Conservation (phyloP, 352 stramenopile species). For the Pythium scleroteichum region DNA sequence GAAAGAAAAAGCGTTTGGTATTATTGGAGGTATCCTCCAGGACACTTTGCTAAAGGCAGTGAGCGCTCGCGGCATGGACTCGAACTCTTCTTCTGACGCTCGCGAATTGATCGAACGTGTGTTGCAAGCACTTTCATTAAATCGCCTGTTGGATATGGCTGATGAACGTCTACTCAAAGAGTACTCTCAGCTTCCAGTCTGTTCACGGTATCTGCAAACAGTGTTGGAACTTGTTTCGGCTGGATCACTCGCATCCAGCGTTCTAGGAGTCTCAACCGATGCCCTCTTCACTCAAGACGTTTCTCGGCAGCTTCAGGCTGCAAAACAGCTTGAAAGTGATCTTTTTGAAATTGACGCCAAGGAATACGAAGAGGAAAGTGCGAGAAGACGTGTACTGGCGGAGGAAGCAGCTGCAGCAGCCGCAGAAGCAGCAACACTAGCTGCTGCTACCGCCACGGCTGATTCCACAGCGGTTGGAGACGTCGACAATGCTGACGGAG, state of each 20-base stretch:
- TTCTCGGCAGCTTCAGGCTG: conserved; percentile 45
- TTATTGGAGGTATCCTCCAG: conserved; percentile 75
- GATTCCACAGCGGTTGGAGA: background rate
- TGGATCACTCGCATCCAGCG: conserved; percentile 56
- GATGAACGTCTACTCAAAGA: conserved; percentile 79
- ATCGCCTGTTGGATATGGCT: conserved; percentile 69
- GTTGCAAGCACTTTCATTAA: conserved; percentile 59
- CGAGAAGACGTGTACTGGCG: conserved; percentile 37
- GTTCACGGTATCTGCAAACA: conserved; percentile 84
- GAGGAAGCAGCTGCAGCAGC: conserved; percentile 49
- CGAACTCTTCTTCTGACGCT: conserved; percentile 2
- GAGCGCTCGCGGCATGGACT: background rate
- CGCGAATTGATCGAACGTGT: conserved; percentile 25
- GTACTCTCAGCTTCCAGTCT: conserved; percentile 73
- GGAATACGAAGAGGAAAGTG: conserved; percentile 70
- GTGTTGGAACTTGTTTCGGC: conserved; percentile 82
- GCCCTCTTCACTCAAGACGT: conserved; percentile 51
- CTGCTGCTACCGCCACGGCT: conserved; percentile 5
- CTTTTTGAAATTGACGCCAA: conserved; percentile 62
- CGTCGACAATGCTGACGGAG: conserved; percentile 16
- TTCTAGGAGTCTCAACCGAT: conserved; percentile 49
- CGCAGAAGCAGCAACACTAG: conserved; percentile 11
- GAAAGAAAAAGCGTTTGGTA: conserved; percentile 82
- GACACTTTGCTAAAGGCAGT: conserved; percentile 65
- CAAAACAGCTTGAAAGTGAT: conserved; percentile 62